Evolutionary conservation across 2,329 filamentous ascomycete genomes (phyloP).

Genomic region (Zymoseptoria pseudotritici): DNA sequence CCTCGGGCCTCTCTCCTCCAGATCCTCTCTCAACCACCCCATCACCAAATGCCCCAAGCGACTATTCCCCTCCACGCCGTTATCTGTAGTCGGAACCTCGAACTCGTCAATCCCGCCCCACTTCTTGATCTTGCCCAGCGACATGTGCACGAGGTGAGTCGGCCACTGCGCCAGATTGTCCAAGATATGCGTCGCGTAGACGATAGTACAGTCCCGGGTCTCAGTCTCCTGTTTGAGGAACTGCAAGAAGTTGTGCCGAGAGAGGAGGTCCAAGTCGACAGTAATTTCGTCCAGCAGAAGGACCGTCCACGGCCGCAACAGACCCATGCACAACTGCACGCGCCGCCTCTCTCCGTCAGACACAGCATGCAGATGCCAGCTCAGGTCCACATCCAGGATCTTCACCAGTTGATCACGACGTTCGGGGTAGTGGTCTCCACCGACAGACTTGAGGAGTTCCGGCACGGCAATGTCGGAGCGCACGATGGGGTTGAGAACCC

Average conservation of each 20-base stretch:
- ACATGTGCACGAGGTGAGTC: slow-evolving; percentile 93
- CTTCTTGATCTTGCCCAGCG: slow-evolving; percentile 77
- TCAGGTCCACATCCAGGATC: slow-evolving; percentile 85
- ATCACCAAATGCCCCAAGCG: slow-evolving; percentile 80
- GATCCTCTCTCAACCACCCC: slow-evolving; percentile 75
- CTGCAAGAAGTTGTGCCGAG: slow-evolving; percentile 71
- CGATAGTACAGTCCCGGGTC: slow-evolving; percentile 73
- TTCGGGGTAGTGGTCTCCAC: slow-evolving; percentile 72
- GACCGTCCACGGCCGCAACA: slow-evolving; percentile 84
- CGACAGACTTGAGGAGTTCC: slow-evolving; percentile 76
- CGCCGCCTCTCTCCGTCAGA: slow-evolving; percentile 84
- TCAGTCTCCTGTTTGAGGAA: slow-evolving; percentile 88
- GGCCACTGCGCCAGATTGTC: slow-evolving; percentile 95
- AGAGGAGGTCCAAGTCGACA: slow-evolving; percentile 86
- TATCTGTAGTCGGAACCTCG: slow-evolving; percentile 48
- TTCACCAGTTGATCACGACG: slow-evolving; percentile 78
- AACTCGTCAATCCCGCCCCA: slow-evolving; percentile 70
- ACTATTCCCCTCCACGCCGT: slow-evolving; percentile 61
- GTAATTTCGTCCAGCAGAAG: slow-evolving; percentile 93
- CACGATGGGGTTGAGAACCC: slow-evolving; percentile 95
- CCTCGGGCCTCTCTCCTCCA: slow-evolving; percentile 70
- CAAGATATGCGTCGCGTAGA: slow-evolving; percentile 95
- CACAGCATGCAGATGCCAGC: slow-evolving; percentile 94
- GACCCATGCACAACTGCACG: slow-evolving; percentile 93
- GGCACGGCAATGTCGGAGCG: slow-evolving; percentile 88